Evolutionary conservation across 305 asterid genomes (phyloP).

Genomic region (Andrographis paniculata): DNA sequence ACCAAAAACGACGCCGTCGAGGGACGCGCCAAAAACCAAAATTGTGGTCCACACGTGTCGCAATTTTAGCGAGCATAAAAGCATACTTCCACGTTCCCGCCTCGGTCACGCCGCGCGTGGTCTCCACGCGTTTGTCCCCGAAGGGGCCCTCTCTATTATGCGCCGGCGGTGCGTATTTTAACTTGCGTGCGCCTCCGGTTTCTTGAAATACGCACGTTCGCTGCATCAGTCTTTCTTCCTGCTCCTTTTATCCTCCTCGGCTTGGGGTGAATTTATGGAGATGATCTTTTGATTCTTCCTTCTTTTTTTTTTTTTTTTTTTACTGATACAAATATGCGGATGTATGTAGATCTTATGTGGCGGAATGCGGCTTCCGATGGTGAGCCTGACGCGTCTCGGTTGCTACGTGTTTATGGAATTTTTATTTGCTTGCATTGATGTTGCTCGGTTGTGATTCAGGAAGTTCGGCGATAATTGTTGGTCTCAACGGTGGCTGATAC

Average conservation of each 20-base stretch:
- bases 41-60: conserved; percentile 15
- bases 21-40: neutral
- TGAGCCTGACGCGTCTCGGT: conserved; percentile 8
- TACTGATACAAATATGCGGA: neutral
- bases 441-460: neutral
- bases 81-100: neutral
- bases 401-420: no score
- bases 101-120: conserved; percentile 19
- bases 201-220: neutral
- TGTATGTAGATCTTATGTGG: neutral
- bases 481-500: conserved; percentile 3
- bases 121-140: conserved; percentile 7
- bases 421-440: conserved; percentile 3
- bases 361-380: conserved; percentile 11
- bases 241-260: no score
- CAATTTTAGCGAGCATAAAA: conserved; percentile 14
- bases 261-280: no score
- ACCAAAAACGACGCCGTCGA: conserved; percentile 5
- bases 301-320: neutral
- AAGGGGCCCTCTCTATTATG: neutral
- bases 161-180: no score
- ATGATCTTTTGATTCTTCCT: neutral
- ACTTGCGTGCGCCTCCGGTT: neutral
- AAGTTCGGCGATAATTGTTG: neutral
- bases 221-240: no score